These are phyloP conservation scores for Cairneyella variabilis DNA, from an alignment of 495 filamentous ascomycete species.

Conservation along the genomic window DNA sequence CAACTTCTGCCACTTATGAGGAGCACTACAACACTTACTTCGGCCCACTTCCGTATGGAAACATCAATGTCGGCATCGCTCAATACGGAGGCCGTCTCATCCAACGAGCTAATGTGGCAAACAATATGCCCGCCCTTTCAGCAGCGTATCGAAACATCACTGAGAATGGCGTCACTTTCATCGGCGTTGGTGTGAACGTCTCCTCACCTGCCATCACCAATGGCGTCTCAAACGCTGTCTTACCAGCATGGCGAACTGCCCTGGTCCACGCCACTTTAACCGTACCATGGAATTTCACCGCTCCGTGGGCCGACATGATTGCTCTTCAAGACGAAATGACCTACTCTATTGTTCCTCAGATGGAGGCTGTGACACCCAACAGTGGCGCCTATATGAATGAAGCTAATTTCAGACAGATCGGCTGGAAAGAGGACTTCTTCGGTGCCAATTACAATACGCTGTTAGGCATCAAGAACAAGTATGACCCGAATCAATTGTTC, in stretches of 20 bases:
- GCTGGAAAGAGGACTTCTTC: too few relatives aligned
- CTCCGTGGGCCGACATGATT: slow-evolving; percentile 27
- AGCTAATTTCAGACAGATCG: too few relatives aligned
- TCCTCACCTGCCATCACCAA: not conserved
- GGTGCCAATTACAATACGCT: too few relatives aligned
- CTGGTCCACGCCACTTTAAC: slow-evolving; percentile 31
- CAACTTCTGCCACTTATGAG: slow-evolving; percentile 40
- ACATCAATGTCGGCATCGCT: slow-evolving; percentile 44
- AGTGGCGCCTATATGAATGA: too few relatives aligned
- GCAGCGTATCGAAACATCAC: slow-evolving; percentile 38
- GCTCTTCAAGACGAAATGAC: slow-evolving; percentile 33
- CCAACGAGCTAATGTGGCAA: slow-evolving; percentile 43
- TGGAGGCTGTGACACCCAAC: too few relatives aligned
- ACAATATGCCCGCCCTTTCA: slow-evolving; percentile 41
- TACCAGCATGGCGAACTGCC: slow-evolving; percentile 56
- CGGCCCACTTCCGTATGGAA: slow-evolving; percentile 36
- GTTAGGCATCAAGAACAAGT: slow-evolving; percentile 51
- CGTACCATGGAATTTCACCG: slow-evolving; percentile 38
- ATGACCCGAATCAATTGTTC: slow-evolving; percentile 55
- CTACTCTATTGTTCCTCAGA: slow-evolving; percentile 31
- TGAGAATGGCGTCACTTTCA: slow-evolving; percentile 40
- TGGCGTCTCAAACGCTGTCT: slow-evolving; percentile 42
- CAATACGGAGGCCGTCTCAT: slow-evolving; percentile 59
- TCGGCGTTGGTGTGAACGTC: slow-evolving; percentile 33
- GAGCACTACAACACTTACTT: slow-evolving; percentile 45